Evolutionary conservation across 2,329 filamentous ascomycete genomes (phyloP).

Genomic region (Apiospora rasikravindrae): DNA sequence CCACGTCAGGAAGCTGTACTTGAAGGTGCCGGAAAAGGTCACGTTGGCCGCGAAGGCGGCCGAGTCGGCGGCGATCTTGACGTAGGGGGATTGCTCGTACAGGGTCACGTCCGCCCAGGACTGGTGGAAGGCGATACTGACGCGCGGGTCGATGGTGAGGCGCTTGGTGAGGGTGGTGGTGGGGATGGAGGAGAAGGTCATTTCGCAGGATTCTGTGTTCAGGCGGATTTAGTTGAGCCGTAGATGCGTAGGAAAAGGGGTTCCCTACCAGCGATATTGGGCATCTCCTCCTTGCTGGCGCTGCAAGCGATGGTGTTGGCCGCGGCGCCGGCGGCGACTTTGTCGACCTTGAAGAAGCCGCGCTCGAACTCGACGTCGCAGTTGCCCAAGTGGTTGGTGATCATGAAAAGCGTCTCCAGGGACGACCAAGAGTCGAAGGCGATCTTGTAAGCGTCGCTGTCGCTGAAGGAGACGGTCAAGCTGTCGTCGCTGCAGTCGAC

Average conservation of each 20-base stretch:
- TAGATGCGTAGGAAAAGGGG: too few species aligned
- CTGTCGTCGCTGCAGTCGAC: slow-evolving; percentile 36
- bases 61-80: slow-evolving; percentile 42
- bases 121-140: slow-evolving; percentile 26
- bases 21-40: slow-evolving; percentile 49
- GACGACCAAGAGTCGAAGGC: slow-evolving; percentile 31
- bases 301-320: slow-evolving; percentile 39
- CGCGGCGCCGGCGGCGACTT: slow-evolving; percentile 35
- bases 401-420: slow-evolving; percentile 38
- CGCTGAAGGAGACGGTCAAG: slow-evolving; percentile 37
- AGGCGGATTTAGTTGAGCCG: neutral
- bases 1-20: slow-evolving; percentile 44
- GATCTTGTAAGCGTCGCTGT: slow-evolving; percentile 27
- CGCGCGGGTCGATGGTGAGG: slow-evolving; percentile 3
- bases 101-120: slow-evolving; percentile 36
- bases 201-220: slow-evolving; percentile 10
- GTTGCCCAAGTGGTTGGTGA: slow-evolving; percentile 49
- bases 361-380: slow-evolving; percentile 47
- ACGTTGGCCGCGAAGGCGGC: slow-evolving; percentile 42
- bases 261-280: slow-evolving; percentile 42
- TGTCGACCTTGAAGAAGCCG: slow-evolving; percentile 43
- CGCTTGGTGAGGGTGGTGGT: slow-evolving; percentile 9
- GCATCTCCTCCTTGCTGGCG: slow-evolving; percentile 39
- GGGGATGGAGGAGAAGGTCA: slow-evolving; percentile 19
- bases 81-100: slow-evolving; percentile 36